Evolutionary conservation across 768 basidiomycete species (phyloP).

Genomic region (Tricholoma matsutake): DNA sequence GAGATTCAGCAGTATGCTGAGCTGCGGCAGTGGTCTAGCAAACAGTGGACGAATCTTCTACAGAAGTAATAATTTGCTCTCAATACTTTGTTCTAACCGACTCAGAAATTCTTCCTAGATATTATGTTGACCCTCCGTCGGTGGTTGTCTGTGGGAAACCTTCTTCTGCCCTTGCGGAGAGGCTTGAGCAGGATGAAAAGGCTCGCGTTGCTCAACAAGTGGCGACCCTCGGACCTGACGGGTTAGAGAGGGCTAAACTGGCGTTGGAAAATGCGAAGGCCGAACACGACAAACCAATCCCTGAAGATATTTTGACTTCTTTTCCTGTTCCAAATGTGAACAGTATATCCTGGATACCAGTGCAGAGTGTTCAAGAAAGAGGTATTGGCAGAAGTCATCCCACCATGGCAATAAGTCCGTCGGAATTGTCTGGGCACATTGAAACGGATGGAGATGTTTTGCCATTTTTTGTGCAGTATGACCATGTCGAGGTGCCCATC

Average conservation of each 20-base stretch:
- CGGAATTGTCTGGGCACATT: constrained; percentile 59
- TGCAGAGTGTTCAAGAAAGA: constrained; percentile 58
- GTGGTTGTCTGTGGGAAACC: constrained; percentile 86
- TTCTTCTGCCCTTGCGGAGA: constrained; percentile 77
- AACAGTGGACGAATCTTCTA: constrained; percentile 77
- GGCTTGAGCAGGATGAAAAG: constrained; percentile 80
- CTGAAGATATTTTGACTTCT: constrained; percentile 69
- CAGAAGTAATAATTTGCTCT: constrained; percentile 54
- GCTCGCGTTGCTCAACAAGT: constrained; percentile 70
- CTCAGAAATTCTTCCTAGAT: constrained; percentile 44
- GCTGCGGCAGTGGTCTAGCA: constrained; percentile 67
- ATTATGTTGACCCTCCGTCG: constrained; percentile 69
- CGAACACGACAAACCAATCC: constrained; percentile 83
- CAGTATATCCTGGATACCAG: constrained; percentile 90
- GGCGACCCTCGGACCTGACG: constrained; percentile 70
- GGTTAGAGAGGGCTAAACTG: constrained; percentile 65
- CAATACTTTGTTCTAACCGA: not conserved
- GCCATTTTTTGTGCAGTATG: constrained; percentile 91
- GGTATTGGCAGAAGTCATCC: constrained; percentile 43
- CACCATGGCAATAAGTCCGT: constrained; percentile 25
- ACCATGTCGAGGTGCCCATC: constrained; percentile 75
- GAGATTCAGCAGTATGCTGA: constrained; percentile 71
- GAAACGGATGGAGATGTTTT: constrained; percentile 62
- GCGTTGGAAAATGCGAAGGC: constrained; percentile 80
- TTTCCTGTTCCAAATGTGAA: constrained; percentile 93